phyloP scores from a whole-genome alignment of 2,329 filamentous ascomycete species.

The Pseudogymnoascus sp. region DNA sequence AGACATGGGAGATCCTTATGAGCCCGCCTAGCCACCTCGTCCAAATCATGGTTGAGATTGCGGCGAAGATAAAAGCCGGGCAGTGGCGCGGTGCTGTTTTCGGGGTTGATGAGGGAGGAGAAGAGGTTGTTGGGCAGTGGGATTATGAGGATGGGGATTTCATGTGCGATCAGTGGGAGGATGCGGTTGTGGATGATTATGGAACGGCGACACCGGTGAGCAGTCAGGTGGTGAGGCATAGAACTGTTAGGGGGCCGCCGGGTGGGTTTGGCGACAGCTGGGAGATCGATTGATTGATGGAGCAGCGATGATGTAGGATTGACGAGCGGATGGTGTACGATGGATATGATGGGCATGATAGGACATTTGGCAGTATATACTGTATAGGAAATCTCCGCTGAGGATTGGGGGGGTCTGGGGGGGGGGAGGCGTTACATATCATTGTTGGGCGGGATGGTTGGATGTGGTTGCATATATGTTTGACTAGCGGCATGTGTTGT shows the following conservation, averaged over 20 bases:
- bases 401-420: background rate
- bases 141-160: background rate
- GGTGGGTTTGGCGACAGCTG: background rate
- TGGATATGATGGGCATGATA: background rate
- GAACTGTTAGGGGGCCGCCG: background rate
- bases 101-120: conserved; percentile 41
- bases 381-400: background rate
- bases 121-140: background rate
- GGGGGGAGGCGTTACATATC: background rate
- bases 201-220: background rate
- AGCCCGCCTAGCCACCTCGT: conserved; percentile 76
- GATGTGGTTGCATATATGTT: background rate
- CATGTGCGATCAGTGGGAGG: background rate
- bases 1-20: conserved; percentile 69
- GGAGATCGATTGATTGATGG: background rate
- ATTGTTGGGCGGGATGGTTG: background rate
- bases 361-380: background rate
- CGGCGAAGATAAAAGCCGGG: conserved; percentile 62
- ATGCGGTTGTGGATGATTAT: background rate
- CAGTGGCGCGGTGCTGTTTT: conserved; percentile 56
- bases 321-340: background rate
- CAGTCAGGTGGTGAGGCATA: background rate
- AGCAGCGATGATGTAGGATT: background rate
- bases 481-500: background rate
- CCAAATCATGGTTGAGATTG: conserved; percentile 72